Evolutionary conservation across 2,329 filamentous ascomycete species (phyloP), one percentile per base, ranked within the genome.

Genomic region (Aspergillus hiratsukae): DNA sequence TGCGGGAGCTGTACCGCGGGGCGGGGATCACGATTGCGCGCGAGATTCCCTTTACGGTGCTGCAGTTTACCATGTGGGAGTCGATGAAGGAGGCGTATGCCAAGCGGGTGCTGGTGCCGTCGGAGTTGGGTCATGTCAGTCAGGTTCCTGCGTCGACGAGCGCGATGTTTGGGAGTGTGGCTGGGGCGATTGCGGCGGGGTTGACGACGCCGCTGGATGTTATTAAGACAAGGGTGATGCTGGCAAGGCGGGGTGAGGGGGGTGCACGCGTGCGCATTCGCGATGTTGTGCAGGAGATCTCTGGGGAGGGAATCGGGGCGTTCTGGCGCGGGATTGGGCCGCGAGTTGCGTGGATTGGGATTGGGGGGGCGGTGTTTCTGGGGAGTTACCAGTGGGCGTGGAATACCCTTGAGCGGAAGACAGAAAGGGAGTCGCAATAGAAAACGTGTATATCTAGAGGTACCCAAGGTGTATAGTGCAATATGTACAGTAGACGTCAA

Each of bases 11-110:
- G 55, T 99, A 99, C 75, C 83, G 94, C 37, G 94, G 95, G 1
- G 96, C 91, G 83, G 84, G 86, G 19, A 91, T 97, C 65, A 99
- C 94, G 1, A 87, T 99, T 52, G 88, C 97, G 77, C 86, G 94
- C 57, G 94, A 99, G 79, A 92, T 99, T 59, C 94, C 94, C 3
- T 99, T 99, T 69, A 97, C 95, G 2, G 87, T 97, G 9, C 89
- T 99, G 61, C 94, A 99, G 75, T 99, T 99, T 72, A 94, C 94
- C 48, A 82, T 99, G 61, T 99, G 94, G 94, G 94, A 99, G 76
- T 86, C 83, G 4, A 83, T 97, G 81, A 97, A 97, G 81, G 80
- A 72, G 40, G 62, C 67, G 1, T 79, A 78, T 64, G 69, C 69
- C 3, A 66, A 68, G 40, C 72, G 72, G 72, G 67, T 56, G 66